Conservation (phyloP, 1,139 yeast species). For the Lodderomyces theae region DNA sequence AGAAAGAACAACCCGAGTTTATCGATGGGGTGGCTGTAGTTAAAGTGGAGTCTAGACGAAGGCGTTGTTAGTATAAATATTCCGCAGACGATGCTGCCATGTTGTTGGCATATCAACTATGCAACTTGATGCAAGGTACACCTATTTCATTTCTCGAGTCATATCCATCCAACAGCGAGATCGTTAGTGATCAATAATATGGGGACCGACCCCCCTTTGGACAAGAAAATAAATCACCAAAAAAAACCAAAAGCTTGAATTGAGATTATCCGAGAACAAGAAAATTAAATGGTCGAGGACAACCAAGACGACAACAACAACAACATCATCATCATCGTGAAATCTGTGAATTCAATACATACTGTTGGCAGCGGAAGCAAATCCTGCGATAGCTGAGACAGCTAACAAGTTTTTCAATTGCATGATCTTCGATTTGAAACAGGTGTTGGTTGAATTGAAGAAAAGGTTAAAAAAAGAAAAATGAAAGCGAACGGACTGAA, state of each 20-base stretch:
- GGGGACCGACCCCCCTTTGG: background rate
- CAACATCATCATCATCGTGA: too few species aligned
- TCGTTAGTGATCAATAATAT: too few species aligned
- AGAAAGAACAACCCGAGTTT: constrained; percentile 55
- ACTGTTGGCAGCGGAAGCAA: constrained; percentile 51
- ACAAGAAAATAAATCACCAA: constrained; percentile 1
- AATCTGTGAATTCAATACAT: constrained; percentile 24
- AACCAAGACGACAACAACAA: background rate
- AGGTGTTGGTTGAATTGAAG: background rate
- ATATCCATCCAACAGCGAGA: too few species aligned
- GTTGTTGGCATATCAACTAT: background rate
- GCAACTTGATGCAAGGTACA: too few species aligned
- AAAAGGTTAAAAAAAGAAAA: background rate
- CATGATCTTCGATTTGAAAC: too few species aligned
- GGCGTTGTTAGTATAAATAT: background rate
- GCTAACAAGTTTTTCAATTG: constrained; percentile 50
- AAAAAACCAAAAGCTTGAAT: background rate
- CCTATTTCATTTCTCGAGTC: too few species aligned
- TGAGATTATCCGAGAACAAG: too few species aligned
- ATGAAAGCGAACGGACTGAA: constrained; percentile 3
- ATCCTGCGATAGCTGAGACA: constrained; percentile 44
- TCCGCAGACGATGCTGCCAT: background rate
- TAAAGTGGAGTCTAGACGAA: constrained; percentile 41
- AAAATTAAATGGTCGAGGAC: too few species aligned
- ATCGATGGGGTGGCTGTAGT: constrained; percentile 52